A percentile compares a stretch with the other conserved stretches of the same genome.
Evolutionary conservation across 1,284 basidiomycete genomes (phyloP).

Genomic region (Boletellus deceptivus): DNA sequence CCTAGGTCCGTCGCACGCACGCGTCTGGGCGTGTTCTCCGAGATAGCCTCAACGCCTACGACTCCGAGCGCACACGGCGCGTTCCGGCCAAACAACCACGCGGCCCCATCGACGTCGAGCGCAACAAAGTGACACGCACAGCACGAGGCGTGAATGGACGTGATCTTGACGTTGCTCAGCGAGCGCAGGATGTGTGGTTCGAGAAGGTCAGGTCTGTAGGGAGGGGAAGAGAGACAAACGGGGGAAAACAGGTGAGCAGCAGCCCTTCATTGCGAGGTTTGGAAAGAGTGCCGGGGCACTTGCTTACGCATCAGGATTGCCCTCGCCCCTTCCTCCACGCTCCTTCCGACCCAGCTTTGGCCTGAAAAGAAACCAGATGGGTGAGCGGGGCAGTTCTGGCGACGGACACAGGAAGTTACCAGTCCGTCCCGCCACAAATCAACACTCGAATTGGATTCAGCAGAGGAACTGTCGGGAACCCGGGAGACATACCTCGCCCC

Average conservation of each 20-base stretch:
- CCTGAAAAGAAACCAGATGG: conserved; percentile 41
- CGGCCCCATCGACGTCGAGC: conserved; percentile 73
- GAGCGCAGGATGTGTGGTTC: conserved; percentile 88
- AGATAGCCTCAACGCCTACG: conserved; percentile 53
- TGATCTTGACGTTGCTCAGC: conserved; percentile 74
- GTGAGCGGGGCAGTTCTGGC: conserved; percentile 17
- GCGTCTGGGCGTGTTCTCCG: conserved; percentile 69
- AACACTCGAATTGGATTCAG: conserved; percentile 52
- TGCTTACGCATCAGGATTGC: conserved; percentile 42
- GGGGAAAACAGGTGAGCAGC: neutral
- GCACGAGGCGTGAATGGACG: conserved; percentile 72
- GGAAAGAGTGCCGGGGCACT: neutral
- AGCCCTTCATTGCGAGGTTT: neutral
- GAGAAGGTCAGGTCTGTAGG: conserved; percentile 67
- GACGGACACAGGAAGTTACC: conserved; percentile 43
- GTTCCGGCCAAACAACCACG: conserved; percentile 87
- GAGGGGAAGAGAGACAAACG: conserved; percentile 1
- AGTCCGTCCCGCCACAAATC: conserved; percentile 83
- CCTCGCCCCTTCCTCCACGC: conserved; percentile 45
- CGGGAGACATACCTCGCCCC: conserved; percentile 32
- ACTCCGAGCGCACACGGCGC: conserved; percentile 59
- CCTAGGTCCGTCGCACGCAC: conserved; percentile 64
- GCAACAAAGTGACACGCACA: conserved; percentile 73
- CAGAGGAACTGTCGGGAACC: conserved; percentile 8
- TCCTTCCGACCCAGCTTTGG: conserved; percentile 66